Evolutionary conservation across 306 rosid genomes (phyloP), one percentile per base, ranked within the genome.

Genomic region (Castanea sativa): DNA sequence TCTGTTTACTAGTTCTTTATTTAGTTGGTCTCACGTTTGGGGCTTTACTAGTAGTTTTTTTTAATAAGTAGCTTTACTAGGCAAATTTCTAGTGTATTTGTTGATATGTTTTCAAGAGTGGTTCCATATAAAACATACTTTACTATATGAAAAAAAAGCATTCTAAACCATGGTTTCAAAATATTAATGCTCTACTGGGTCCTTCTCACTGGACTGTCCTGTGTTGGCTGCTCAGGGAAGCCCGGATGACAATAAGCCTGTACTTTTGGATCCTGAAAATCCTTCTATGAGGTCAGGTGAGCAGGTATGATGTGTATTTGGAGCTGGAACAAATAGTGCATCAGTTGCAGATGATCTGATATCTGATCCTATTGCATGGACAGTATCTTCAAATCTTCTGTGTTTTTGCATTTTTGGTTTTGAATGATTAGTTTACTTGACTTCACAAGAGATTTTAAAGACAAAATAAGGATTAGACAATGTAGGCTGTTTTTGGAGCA

Each of bases 221-320:
- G n/a, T 73, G 38, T 76, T 52, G 25, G 21, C 29, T 71, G 67
- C 59, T 55, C 86, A 89, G 96, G 83, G 74, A 77, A 86, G 84
- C 83, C 86, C 85, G 19, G 85, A 71, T 71, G 93, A 88, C 81
- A 78, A 27, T 45, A 89, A 89, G 82, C 89, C 89, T 56, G 51
- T 73, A 60, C 68, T 61, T 74, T 23, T 86, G 76, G 86, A 86
- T 68, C 80, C 83, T 55, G 77, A 73, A 73, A 78, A 73, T 23
- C 73, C 87, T 32, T 82, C 86, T 23, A 35, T 75, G 79, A 75
- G 56, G 70, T 73, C 73, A 45, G 76, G 76, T 76, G 90, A 71
- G 73, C 92, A 91, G 93, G 96, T 89, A 78, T 29, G 35, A 51
- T n/a, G 23, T 73, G 23, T 73, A 10, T 41, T 9, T 10, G 29